Evolutionary conservation across 2,329 filamentous ascomycete species (phyloP), one percentile per base, ranked within the genome.

Genomic region (Dendryphion nanum): DNA sequence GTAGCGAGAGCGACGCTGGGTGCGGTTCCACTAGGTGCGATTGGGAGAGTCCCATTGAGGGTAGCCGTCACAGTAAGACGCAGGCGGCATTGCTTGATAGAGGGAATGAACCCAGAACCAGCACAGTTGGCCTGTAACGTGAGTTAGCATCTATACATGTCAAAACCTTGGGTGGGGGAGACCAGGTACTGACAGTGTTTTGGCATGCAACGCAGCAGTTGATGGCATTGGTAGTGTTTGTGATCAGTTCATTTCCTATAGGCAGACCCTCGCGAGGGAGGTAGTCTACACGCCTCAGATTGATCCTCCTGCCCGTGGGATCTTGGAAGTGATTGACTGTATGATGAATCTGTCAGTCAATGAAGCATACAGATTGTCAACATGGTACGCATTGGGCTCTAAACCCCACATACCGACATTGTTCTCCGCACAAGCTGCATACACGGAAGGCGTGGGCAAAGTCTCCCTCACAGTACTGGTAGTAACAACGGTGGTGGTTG

Each of bases 181-280:
- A 19, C 15, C 14, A 21, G 17, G n/a, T 26, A 35, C 47, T 37
- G 47, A 50, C 53, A 24, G 48, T 48, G 7, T 40, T 50, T 13
- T 60, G 55, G 45, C 56, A 60, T 2, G 47, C 51, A 33, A 52
- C 44, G 40, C 56, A 60, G 45, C 55, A 60, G 31, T 46, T 45
- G 6, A 38, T 21, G 2, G 41, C 39, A 15, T 18, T 32, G 2
- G 33, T 41, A 2, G 42, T 50, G 33, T 46, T 45, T 17, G 50
- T 38, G 18, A 52, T 40, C 1, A 53, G 24, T 33, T 51, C 49
- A 26, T 57, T 51, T n/a, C 41, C 38, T 14, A 56, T 40, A 2
- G 53, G 52, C 41, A 56, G 53, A 19, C 53, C 55, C 28, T 47
- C 20, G 1, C 23, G 29, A 6, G 43, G 44, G 5, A 42, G 36